Conservation (phyloP, 1,284 basidiomycete genomes). For the Coniferiporia sulphurascens region DNA sequence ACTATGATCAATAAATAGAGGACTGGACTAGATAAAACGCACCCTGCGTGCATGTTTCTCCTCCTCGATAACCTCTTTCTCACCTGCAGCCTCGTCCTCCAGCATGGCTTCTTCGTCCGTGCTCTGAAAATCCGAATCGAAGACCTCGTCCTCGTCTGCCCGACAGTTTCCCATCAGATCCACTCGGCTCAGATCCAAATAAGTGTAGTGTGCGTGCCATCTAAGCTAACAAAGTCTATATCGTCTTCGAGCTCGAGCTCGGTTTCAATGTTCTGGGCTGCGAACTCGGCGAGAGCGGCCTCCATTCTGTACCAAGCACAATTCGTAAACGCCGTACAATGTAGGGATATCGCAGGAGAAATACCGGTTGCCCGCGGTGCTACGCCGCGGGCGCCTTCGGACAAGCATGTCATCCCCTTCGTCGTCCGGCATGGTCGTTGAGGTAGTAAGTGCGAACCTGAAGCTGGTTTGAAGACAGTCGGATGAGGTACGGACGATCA, state of each 20-base stretch:
- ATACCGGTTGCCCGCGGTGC: constrained; percentile 72
- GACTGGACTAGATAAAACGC: constrained; percentile 10
- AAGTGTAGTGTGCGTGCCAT: constrained; percentile 35
- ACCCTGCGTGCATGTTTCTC: constrained; percentile 57
- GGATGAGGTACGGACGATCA: too few species aligned
- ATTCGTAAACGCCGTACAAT: constrained; percentile 5
- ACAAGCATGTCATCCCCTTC: constrained; percentile 45
- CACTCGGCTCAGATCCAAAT: background rate
- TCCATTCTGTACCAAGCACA: constrained; percentile 50
- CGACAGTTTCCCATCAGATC: background rate
- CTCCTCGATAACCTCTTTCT: constrained; percentile 54
- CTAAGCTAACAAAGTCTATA: constrained; percentile 59
- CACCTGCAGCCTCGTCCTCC: constrained; percentile 49
- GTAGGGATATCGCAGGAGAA: constrained; percentile 3
- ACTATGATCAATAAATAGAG: background rate
- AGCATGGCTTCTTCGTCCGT: constrained; percentile 68
- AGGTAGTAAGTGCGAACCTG: background rate
- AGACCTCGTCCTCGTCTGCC: constrained; percentile 72
- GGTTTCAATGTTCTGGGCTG: constrained; percentile 40
- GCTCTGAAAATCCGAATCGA: constrained; percentile 77
- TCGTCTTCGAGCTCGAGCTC: constrained; percentile 63
- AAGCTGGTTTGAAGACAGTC: too few species aligned
- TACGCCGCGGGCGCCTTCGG: constrained; percentile 54
- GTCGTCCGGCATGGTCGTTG: background rate
- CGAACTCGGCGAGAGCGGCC: constrained; percentile 67